Evolutionary conservation across 2,329 filamentous ascomycete species (phyloP).

Genomic region (Blastomyces parvus): DNA sequence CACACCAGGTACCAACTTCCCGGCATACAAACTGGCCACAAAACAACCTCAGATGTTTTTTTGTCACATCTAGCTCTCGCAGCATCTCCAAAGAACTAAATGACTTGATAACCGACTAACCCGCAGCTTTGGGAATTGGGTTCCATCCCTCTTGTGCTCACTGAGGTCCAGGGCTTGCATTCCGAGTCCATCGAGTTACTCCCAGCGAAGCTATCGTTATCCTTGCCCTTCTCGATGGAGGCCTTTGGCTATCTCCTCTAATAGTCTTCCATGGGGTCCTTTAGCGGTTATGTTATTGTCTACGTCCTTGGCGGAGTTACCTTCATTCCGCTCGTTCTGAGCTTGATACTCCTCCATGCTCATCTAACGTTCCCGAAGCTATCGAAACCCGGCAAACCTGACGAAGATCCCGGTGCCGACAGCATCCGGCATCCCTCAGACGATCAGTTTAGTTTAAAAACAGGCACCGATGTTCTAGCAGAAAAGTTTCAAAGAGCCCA

Average conservation of each 20-base stretch:
- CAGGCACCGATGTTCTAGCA: slow-evolving; percentile 48
- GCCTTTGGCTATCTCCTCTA: slow-evolving; percentile 24
- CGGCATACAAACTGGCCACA: neutral
- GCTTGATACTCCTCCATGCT: slow-evolving; percentile 53
- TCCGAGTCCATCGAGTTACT: neutral
- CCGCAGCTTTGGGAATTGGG: slow-evolving; percentile 4
- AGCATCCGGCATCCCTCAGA: slow-evolving; percentile 48
- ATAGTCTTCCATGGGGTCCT: slow-evolving; percentile 35
- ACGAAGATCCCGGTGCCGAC: slow-evolving; percentile 12
- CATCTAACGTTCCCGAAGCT: slow-evolving; percentile 55
- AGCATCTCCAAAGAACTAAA: neutral
- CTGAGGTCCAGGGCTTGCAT: neutral
- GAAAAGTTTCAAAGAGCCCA: slow-evolving; percentile 53
- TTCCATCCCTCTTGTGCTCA: neutral
- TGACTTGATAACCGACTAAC: neutral
- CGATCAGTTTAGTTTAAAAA: slow-evolving; percentile 55
- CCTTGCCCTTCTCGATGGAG: slow-evolving; percentile 25
- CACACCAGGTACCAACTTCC: neutral
- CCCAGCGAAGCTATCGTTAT: slow-evolving; percentile 10
- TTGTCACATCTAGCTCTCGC: neutral
- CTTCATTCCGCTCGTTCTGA: slow-evolving; percentile 65
- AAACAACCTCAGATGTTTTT: neutral
- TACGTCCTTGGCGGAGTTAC: slow-evolving; percentile 84
- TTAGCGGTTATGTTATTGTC: slow-evolving; percentile 54
- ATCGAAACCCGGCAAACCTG: slow-evolving; percentile 4